Base-by-base conservation (phyloP, 352 stramenopile species). In the Blastocystis sp. region DNA sequence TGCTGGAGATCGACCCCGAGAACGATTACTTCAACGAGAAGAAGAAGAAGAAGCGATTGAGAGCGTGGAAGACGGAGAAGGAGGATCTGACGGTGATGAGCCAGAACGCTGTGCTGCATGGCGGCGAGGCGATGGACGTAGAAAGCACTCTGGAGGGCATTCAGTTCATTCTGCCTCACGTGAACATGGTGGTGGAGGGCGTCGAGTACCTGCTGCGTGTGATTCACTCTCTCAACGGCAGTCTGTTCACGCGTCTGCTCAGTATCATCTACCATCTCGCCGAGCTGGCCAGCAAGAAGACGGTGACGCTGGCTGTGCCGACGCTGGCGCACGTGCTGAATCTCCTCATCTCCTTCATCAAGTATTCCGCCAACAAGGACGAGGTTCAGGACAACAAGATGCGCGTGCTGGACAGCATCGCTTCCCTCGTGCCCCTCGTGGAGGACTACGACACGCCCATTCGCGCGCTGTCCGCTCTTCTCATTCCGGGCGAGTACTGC, bases 21-120 rank as follows among this genome's bases (percentile, higher is more conserved):
- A 28, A 84, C 21, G 74, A 84, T 43, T 84, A 67, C 14, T 84
- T 84, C 74, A 84, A 84, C 45, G n/a, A 56, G 53, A 53, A 56
- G 34, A 62, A 66, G 74, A 69, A 69, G 40, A 60, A 28, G 28
- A 62, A 43, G 7, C 69, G 60, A 23, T 1, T 43, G 23, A 45
- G 14, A 0, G 45, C 40, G 10, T 74, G 64, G 21, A 52, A 60
- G 48, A 28, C 28, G 11, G 53, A 84, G 21, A 45, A 67, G 0
- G 60, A 56, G 52, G 74, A 84, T 11, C 61, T 84, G 1, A 52
- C 23, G 21, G 56, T 62, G 34, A 70, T 84, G 74, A 28, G 66
- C 19, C n/a, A 43, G 38, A n/a, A 43, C 23, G 74, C 66, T 4
- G 74, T 38, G 1, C 74, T 84, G 19, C 17, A 84, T 5, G 74